A percentile compares a stretch with the other conserved stretches of the same genome.
These are phyloP conservation scores for Poa pratensis DNA, from an alignment of 176 grass and related monocot genomes.

Conservation along the genomic window DNA sequence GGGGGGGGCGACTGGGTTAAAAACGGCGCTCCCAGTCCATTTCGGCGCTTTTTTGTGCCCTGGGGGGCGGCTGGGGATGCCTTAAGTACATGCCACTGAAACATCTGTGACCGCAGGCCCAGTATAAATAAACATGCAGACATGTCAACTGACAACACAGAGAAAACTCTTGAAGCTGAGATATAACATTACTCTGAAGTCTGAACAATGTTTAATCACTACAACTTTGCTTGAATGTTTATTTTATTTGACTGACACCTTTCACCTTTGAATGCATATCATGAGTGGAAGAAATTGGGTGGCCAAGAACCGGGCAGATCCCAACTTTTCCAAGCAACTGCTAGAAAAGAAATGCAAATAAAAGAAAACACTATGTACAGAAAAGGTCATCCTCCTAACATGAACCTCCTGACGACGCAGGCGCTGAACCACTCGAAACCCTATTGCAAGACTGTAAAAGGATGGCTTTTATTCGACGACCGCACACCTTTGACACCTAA, in stretches of 20 bases:
- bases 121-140: constrained; percentile 4
- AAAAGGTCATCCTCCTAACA: constrained; percentile 52
- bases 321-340: constrained; percentile 47
- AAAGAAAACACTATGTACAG: constrained; percentile 48
- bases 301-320: constrained; percentile 44
- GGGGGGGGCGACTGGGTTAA: no score
- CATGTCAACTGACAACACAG: constrained; percentile 21
- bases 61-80: no score
- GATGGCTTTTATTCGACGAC: constrained; percentile 57
- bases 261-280: constrained; percentile 45
- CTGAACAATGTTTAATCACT: constrained; percentile 42
- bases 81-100: background rate
- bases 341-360: constrained; percentile 22
- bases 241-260: constrained; percentile 50
- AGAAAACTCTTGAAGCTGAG: constrained; percentile 19
- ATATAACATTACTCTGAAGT: constrained; percentile 29
- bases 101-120: constrained; percentile 17
- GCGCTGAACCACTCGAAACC: constrained; percentile 35
- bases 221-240: constrained; percentile 38
- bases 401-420: constrained; percentile 39
- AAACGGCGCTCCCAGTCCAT: no score
- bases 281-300: constrained; percentile 43
- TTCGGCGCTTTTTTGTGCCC: no score
- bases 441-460: constrained; percentile 40
- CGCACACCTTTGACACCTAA: constrained; percentile 41